Conservation (phyloP, 139 green algal genomes). For the Astrephomene gubernaculifera region DNA sequence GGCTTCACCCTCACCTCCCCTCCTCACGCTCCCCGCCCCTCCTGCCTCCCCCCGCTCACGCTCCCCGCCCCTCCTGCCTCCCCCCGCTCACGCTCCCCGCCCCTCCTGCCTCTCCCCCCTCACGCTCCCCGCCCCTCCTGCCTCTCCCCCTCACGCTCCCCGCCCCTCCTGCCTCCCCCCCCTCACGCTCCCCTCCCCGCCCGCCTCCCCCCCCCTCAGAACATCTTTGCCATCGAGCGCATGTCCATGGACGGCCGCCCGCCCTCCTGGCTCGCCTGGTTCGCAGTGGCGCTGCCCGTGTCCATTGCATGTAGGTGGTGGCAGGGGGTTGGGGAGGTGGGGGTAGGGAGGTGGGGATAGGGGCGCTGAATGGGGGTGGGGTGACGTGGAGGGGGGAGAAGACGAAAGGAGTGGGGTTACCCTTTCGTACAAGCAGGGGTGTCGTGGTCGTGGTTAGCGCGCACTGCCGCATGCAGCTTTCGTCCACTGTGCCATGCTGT, state of each 20-base stretch:
- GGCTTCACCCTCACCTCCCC: too few relatives aligned
- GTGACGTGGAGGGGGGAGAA: too few relatives aligned
- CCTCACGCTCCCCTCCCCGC: neutral
- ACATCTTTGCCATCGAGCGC: slow-evolving; percentile 85
- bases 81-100: neutral
- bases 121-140: neutral
- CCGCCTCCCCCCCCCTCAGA: slow-evolving; percentile 54
- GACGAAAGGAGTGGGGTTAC: too few relatives aligned
- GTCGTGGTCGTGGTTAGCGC: too few relatives aligned
- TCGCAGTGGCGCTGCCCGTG: slow-evolving; percentile 78
- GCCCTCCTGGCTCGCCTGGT: slow-evolving; percentile 81
- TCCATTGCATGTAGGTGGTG: slow-evolving; percentile 41
- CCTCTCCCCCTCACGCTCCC: neutral
- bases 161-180: neutral
- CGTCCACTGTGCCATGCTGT: too few relatives aligned
- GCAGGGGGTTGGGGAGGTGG: neutral
- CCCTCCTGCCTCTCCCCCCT: neutral
- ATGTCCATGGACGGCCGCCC: slow-evolving; percentile 69
- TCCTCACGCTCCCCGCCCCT: too few relatives aligned
- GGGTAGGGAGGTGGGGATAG: neutral
- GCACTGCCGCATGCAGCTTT: too few relatives aligned
- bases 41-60: neutral
- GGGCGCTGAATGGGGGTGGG: too few relatives aligned
- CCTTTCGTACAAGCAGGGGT: too few relatives aligned
- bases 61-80: neutral